Evolutionary conservation across 495 filamentous ascomycete genomes (phyloP).

Genomic region (Xylaria curta): DNA sequence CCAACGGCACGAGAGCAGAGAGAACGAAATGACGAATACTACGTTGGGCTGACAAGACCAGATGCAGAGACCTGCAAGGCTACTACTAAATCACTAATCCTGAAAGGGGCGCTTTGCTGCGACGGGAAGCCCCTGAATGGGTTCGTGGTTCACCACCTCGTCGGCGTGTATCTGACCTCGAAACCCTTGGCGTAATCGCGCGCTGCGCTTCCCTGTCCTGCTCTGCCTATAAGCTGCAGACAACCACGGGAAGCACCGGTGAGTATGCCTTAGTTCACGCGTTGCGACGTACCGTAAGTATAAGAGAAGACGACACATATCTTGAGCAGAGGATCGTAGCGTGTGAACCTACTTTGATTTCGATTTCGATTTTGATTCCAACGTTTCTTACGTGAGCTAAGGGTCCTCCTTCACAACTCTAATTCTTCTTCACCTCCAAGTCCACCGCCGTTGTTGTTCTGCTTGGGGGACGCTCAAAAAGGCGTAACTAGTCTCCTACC

Average conservation of each 20-base stretch:
- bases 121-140: not conserved
- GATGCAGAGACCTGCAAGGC: constrained; percentile 30
- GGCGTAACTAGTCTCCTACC: constrained; percentile 5
- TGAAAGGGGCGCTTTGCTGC: constrained; percentile 10
- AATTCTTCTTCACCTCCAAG: not conserved
- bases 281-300: constrained; percentile 5
- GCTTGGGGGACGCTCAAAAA: not conserved
- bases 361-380: not conserved
- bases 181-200: constrained; percentile 14
- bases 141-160: constrained; percentile 17
- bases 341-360: not conserved
- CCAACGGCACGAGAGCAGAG: constrained; percentile 25
- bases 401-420: not conserved
- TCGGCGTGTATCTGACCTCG: not conserved
- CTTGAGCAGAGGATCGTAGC: not conserved
- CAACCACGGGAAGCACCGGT: constrained; percentile 8
- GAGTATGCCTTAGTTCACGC: constrained; percentile 1
- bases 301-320: constrained; percentile 1
- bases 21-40: constrained; percentile 41
- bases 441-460: not conserved
- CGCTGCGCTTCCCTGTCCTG: not conserved
- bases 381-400: not conserved
- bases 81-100: constrained; percentile 24
- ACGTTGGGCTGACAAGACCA: constrained; percentile 31
- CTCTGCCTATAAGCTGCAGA: constrained; percentile 4